Conservation (phyloP, 768 basidiomycete species). For the Suillus ampliporus region DNA sequence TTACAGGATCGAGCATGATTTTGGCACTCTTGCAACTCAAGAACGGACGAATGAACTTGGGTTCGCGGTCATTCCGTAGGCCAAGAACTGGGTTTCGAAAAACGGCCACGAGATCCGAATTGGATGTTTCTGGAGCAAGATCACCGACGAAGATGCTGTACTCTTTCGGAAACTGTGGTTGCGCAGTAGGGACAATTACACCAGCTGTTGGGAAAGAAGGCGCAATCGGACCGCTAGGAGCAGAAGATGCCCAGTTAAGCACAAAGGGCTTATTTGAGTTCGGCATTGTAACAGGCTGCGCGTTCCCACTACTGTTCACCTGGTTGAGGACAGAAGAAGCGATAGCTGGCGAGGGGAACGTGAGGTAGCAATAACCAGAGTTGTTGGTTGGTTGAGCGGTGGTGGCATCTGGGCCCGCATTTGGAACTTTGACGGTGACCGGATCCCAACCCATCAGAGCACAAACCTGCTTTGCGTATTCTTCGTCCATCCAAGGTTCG, state of each 20-base stretch:
- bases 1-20: constrained; percentile 92
- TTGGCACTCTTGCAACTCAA: constrained; percentile 93
- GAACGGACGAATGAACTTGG: constrained; percentile 89
- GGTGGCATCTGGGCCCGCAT: constrained; percentile 58
- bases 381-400: constrained; percentile 74
- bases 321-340: constrained; percentile 75
- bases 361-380: constrained; percentile 87
- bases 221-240: constrained; percentile 42
- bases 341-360: constrained; percentile 74
- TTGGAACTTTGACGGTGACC: constrained; percentile 74
- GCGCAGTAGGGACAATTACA: constrained; percentile 33
- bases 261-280: constrained; percentile 84
- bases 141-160: constrained; percentile 96
- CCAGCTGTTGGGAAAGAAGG: constrained; percentile 36
- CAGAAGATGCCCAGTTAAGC: constrained; percentile 74
- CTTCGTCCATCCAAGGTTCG: constrained; percentile 97
- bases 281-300: constrained; percentile 71
- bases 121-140: constrained; percentile 90
- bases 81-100: constrained; percentile 90
- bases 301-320: constrained; percentile 54
- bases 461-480: constrained; percentile 90
- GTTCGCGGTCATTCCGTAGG: constrained; percentile 83
- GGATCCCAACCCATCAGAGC: constrained; percentile 87
- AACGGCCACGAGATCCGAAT: constrained; percentile 93
- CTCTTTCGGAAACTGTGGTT: constrained; percentile 77